Conservation (phyloP, 257 asterid species). For the Gynochthodes officinalis region DNA sequence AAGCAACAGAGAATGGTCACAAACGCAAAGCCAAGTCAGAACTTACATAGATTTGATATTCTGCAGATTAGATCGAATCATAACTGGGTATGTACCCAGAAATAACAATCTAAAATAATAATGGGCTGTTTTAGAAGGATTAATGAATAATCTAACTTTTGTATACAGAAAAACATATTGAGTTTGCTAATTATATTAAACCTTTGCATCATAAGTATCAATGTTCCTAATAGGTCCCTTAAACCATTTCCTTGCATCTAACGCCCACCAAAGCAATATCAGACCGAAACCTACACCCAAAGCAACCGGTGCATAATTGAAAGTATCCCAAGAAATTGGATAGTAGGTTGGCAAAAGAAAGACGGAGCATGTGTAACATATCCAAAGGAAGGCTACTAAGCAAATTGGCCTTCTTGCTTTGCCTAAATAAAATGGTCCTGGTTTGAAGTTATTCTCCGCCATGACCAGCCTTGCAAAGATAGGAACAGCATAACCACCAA, state of each 20-base stretch:
- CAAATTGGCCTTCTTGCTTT: constrained; percentile 32
- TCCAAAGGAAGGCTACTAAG: constrained; percentile 41
- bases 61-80: background rate
- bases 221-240: constrained; percentile 47
- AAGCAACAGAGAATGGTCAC: background rate
- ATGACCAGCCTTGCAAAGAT: constrained; percentile 37
- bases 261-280: constrained; percentile 41
- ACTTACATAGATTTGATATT: too few relatives aligned
- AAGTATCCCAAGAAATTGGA: constrained; percentile 37
- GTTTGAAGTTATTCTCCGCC: constrained; percentile 32
- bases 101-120: too few relatives aligned
- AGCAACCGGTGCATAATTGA: constrained; percentile 43
- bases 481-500: constrained; percentile 43
- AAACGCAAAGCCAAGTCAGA: background rate
- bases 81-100: background rate
- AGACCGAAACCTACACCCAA: constrained; percentile 24
- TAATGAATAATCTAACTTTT: background rate
- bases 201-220: constrained; percentile 3
- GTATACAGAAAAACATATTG: background rate
- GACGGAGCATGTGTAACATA: constrained; percentile 38
- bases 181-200: background rate
- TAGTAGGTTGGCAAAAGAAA: constrained; percentile 40
- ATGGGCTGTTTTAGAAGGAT: background rate
- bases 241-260: constrained; percentile 50
- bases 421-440: constrained; percentile 50